phyloP scores from a whole-genome alignment of 2,329 filamentous ascomycete species.

The Diplodia corticola region DNA sequence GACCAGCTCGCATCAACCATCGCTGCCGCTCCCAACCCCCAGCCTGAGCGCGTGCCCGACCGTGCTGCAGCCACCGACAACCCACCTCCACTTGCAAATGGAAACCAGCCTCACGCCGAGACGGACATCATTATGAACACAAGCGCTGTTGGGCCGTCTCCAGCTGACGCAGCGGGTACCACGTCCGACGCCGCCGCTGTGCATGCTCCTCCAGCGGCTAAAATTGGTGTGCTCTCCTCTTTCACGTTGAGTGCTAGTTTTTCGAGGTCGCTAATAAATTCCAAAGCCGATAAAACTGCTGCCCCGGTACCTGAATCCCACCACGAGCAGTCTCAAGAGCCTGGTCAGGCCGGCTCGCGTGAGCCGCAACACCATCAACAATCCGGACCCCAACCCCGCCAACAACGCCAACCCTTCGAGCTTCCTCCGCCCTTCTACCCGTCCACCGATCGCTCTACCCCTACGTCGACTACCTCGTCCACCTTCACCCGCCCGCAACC shows the following conservation, averaged over 20 bases:
- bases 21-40: background rate
- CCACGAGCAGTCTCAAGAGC: constrained; percentile 18
- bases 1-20: constrained; percentile 3
- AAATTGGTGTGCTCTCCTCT: background rate
- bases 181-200: background rate
- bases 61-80: background rate
- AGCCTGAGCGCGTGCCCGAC: background rate
- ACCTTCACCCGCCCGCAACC: constrained; percentile 20
- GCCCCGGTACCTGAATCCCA: background rate
- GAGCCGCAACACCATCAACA: constrained; percentile 2
- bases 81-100: background rate
- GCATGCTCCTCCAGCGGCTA: background rate
- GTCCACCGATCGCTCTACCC: constrained; percentile 30
- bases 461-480: constrained; percentile 30
- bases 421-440: constrained; percentile 42
- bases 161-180: background rate
- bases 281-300: background rate
- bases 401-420: constrained; percentile 28
- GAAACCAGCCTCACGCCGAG: background rate
- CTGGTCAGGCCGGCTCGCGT: constrained; percentile 44
- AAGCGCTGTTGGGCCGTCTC: background rate
- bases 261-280: background rate
- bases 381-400: constrained; percentile 32
- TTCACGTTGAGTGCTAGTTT: no score
- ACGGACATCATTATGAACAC: background rate